A percentile compares a stretch with the other conserved stretches of the same genome.
Conservation (phyloP, 179 eudicot species). For the Nepenthes alata region DNA sequence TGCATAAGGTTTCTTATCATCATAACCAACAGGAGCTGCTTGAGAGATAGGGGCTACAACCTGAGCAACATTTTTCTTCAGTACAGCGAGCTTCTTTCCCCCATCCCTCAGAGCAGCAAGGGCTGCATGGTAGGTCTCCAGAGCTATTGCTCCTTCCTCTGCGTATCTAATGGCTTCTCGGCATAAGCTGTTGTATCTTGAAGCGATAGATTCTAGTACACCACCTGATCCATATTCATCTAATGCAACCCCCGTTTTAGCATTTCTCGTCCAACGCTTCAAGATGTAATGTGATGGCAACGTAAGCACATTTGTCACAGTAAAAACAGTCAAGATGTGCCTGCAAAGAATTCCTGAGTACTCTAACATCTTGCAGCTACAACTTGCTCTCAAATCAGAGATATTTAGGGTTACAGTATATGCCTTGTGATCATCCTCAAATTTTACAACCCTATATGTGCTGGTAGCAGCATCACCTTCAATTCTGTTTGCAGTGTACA, state of each 20-base stretch:
- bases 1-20: conserved; percentile 32
- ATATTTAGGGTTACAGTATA: conserved; percentile 49
- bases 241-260: conserved; percentile 32
- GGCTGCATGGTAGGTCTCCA: conserved; percentile 51
- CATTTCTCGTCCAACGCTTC: conserved; percentile 82
- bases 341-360: conserved; percentile 78
- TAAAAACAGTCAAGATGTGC: conserved; percentile 72
- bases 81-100: conserved; percentile 40
- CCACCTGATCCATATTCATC: conserved; percentile 29
- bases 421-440: conserved; percentile 64
- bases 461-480: conserved; percentile 51
- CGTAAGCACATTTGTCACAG: conserved; percentile 84
- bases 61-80: conserved; percentile 46
- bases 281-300: conserved; percentile 77
- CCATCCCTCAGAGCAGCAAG: conserved; percentile 57
- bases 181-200: conserved; percentile 60
- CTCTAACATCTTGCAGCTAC: conserved; percentile 91
- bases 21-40: conserved; percentile 30
- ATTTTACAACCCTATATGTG: conserved; percentile 71
- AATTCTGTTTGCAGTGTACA: conserved; percentile 71
- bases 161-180: conserved; percentile 69
- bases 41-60: conserved; percentile 37
- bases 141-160: conserved; percentile 56
- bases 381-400: conserved; percentile 56
- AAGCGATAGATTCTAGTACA: conserved; percentile 35